Evolutionary conservation across 2,329 filamentous ascomycete genomes (phyloP).

Genomic region (Apiospora aurea): DNA sequence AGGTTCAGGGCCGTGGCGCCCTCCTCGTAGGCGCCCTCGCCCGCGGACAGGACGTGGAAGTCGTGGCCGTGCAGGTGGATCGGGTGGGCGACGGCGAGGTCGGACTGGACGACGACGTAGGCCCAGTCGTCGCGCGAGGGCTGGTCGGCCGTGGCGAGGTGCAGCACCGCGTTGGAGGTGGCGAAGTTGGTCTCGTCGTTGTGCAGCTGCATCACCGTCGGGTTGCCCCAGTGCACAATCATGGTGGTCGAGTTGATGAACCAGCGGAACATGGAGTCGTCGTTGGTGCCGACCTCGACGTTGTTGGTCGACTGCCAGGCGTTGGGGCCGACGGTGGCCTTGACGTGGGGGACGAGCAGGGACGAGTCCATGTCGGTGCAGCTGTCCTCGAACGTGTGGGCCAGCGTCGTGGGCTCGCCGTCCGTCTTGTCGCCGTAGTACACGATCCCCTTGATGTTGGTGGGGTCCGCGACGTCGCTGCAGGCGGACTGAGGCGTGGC

Average conservation of each 20-base stretch:
- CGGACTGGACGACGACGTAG: conserved; percentile 45
- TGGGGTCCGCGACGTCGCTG: conserved; percentile 35
- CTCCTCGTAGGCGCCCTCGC: conserved; percentile 39
- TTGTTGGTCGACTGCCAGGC: conserved; percentile 36
- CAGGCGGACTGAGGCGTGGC: conserved; percentile 49
- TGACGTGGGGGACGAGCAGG: conserved; percentile 46
- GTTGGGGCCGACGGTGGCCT: conserved; percentile 42
- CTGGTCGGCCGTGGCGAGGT: conserved; percentile 35
- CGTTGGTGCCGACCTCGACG: conserved; percentile 9
- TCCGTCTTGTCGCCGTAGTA: conserved; percentile 45
- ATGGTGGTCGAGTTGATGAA: conserved; percentile 57
- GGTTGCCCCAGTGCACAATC: conserved; percentile 54
- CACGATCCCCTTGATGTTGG: conserved; percentile 38
- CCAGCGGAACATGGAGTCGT: conserved; percentile 52
- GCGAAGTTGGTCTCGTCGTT: conserved; percentile 34
- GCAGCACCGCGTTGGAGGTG: conserved; percentile 40
- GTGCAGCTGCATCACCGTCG: conserved; percentile 49
- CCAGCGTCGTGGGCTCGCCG: conserved; percentile 30
- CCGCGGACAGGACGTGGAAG: conserved; percentile 48
- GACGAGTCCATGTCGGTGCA: conserved; percentile 47
- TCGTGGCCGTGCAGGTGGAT: conserved; percentile 49
- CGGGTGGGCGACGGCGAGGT: conserved; percentile 29
- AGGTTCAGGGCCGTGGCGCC: conserved; percentile 43
- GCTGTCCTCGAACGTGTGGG: conserved; percentile 31
- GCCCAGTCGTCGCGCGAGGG: conserved; percentile 47